These are phyloP conservation scores for Candida endomychidarum DNA, from an alignment of 805 yeast species.

Conservation along the genomic window DNA sequence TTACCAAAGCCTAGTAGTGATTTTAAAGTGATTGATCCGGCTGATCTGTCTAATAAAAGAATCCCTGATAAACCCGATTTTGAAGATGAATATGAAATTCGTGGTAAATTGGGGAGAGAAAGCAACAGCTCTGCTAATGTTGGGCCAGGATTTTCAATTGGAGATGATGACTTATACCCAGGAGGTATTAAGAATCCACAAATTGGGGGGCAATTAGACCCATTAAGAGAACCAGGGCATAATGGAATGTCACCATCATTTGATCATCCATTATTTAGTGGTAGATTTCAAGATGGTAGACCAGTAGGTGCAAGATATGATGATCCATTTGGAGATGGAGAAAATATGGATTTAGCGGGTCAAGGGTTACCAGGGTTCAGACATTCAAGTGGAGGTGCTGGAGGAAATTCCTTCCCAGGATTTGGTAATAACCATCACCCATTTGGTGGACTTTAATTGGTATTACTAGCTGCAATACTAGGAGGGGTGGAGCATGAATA, in stretches of 20 bases:
- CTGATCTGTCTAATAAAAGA: constrained; percentile 10
- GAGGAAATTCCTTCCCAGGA: constrained; percentile 11
- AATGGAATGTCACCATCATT: constrained; percentile 59
- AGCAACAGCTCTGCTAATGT: too few relatives aligned
- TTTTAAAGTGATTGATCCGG: constrained; percentile 10
- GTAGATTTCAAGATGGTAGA: constrained; percentile 24
- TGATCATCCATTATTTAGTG: constrained; percentile 51
- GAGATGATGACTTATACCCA: constrained; percentile 54
- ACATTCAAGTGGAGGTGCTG: constrained; percentile 21
- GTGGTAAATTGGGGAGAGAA: constrained; percentile 1
- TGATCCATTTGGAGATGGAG: constrained; percentile 45
- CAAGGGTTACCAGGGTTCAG: constrained; percentile 45
- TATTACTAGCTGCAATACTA: too few relatives aligned
- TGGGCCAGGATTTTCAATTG: constrained; percentile 34
- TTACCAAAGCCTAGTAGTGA: not conserved
- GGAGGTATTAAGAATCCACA: constrained; percentile 38
- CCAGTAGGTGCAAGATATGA: constrained; percentile 54
- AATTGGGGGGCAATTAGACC: constrained; percentile 46
- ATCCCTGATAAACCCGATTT: constrained; percentile 50
- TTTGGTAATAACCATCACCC: constrained; percentile 13
- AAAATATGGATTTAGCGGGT: constrained; percentile 43
- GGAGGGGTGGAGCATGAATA: too few relatives aligned
- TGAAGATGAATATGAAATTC: constrained; percentile 51
- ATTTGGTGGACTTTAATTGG: constrained; percentile 6
- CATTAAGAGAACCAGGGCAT: constrained; percentile 26